Evolutionary conservation across 1,284 basidiomycete genomes (phyloP).

Genomic region (Ceratobasidium sp.): DNA sequence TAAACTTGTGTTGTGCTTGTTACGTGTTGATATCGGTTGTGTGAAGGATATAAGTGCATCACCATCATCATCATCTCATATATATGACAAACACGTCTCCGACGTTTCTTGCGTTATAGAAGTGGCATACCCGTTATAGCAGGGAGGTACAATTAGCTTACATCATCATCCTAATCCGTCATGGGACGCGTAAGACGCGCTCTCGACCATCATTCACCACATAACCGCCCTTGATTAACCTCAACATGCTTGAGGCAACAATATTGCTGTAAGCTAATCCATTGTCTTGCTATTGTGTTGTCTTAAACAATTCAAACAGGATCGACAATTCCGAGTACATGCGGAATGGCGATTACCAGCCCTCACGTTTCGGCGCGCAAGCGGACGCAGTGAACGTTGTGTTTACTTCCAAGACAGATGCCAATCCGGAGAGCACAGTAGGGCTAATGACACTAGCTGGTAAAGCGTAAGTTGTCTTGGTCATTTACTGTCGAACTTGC

Average conservation of each 20-base stretch:
- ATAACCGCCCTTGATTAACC: background rate
- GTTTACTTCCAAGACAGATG: constrained; percentile 93
- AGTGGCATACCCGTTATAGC: too few species aligned
- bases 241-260: constrained; percentile 35
- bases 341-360: constrained; percentile 95
- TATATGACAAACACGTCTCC: too few species aligned
- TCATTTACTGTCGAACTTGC: background rate
- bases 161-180: constrained; percentile 30
- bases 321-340: constrained; percentile 96
- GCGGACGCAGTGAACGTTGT: constrained; percentile 91
- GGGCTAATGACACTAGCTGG: constrained; percentile 99
- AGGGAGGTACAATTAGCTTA: constrained; percentile 10
- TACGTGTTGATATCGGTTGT: constrained; percentile 18
- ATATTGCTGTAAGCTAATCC: constrained; percentile 23
- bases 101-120: too few species aligned
- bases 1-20: background rate
- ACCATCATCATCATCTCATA: too few species aligned
- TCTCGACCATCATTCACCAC: constrained; percentile 8
- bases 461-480: constrained; percentile 75
- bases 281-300: background rate
- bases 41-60: constrained; percentile 17
- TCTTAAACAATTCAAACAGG: constrained; percentile 58
- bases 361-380: constrained; percentile 91
- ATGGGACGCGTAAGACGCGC: constrained; percentile 44
- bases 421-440: constrained; percentile 97